phyloP scores from a whole-genome alignment of 208 protist species.

The Leishmania major region DNA sequence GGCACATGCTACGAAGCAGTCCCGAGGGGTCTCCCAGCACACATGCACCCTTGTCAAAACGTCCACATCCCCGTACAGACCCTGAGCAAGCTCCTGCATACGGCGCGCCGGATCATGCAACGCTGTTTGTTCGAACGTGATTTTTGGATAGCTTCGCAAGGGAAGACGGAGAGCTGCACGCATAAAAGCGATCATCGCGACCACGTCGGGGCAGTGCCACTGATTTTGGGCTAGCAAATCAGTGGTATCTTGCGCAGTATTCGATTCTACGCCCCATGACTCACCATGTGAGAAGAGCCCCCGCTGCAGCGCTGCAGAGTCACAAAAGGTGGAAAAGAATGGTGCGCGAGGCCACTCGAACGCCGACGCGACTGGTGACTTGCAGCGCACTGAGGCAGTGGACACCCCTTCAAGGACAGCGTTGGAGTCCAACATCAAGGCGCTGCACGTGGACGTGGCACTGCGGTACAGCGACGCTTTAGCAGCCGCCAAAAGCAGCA shows the following conservation, averaged over 20 bases:
- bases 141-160: slow-evolving; percentile 40
- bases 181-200: slow-evolving; percentile 55
- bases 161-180: slow-evolving; percentile 36
- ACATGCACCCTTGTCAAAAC: slow-evolving; percentile 49
- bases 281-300: background rate
- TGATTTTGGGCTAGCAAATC: slow-evolving; percentile 4
- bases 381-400: background rate
- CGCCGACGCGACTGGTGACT: background rate
- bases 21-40: slow-evolving; percentile 36
- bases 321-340: background rate
- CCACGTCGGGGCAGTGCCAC: slow-evolving; percentile 44
- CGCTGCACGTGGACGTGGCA: background rate
- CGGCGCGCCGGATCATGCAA: slow-evolving; percentile 51
- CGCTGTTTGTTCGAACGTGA: slow-evolving; percentile 62
- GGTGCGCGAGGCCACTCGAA: background rate
- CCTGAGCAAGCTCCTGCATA: slow-evolving; percentile 36
- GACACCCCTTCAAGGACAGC: background rate
- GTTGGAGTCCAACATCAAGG: background rate
- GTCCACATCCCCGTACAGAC: slow-evolving; percentile 54
- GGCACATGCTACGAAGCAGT: slow-evolving; percentile 16
- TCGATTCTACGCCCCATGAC: too few relatives aligned
- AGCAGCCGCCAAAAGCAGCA: background rate
- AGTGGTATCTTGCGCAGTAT: background rate
- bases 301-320: background rate
- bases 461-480: slow-evolving; percentile 2